Conservation (phyloP, 1,284 basidiomycete species). For the Cystobasidium sp. region DNA sequence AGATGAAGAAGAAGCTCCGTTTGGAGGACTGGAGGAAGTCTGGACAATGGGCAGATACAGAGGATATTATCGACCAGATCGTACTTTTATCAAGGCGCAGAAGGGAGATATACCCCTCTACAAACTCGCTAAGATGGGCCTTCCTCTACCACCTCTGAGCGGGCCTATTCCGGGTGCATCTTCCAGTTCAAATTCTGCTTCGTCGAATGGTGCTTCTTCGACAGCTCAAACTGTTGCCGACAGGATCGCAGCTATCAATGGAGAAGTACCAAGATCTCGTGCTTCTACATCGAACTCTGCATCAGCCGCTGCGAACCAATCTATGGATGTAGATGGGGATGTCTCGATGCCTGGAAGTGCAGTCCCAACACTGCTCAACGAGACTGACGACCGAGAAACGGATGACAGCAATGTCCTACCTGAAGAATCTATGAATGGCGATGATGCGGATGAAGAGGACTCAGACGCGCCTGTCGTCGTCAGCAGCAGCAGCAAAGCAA, state of each 20-base stretch:
- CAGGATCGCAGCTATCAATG: neutral
- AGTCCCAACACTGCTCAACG: constrained; percentile 30
- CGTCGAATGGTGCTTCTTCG: neutral
- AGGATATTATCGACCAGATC: constrained; percentile 30
- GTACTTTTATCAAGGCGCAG: constrained; percentile 39
- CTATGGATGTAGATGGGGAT: constrained; percentile 10
- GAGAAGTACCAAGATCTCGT: too few species aligned
- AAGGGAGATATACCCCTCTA: constrained; percentile 39
- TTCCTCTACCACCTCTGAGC: constrained; percentile 31
- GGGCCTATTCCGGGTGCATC: constrained; percentile 20
- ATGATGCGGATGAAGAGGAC: constrained; percentile 17
- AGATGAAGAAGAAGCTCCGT: constrained; percentile 22
- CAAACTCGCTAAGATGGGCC: constrained; percentile 43
- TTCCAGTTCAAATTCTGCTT: neutral
- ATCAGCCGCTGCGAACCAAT: too few species aligned
- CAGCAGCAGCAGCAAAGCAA: neutral
- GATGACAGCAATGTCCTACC: constrained; percentile 20
- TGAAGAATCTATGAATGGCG: constrained; percentile 1
- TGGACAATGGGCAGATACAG: constrained; percentile 36
- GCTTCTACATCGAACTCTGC: too few species aligned
- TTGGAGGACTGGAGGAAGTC: constrained; percentile 42
- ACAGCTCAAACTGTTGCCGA: neutral
- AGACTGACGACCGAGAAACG: constrained; percentile 26
- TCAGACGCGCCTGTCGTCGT: neutral
- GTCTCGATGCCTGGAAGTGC: constrained; percentile 33